Percentiles rank a stretch among this genome's conserved stretches.
These are phyloP conservation scores for Meyerozyma athensensis DNA, from an alignment of 1,139 yeast species.

Conservation along the genomic window DNA sequence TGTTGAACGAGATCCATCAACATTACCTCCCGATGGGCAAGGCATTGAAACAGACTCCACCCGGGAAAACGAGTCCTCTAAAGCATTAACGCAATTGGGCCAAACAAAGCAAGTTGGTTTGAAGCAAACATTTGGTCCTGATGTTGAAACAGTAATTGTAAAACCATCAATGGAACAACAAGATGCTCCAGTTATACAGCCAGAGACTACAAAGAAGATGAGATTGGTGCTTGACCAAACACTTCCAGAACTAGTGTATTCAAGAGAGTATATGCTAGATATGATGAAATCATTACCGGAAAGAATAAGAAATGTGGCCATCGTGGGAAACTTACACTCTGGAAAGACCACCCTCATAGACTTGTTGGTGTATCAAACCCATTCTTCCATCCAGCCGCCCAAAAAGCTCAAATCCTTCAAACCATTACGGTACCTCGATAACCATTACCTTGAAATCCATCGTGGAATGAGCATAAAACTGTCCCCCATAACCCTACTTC, in stretches of 20 bases:
- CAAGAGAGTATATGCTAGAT: conserved; percentile 56
- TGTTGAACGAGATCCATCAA: background rate
- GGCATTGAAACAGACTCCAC: conserved; percentile 8
- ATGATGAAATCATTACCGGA: conserved; percentile 50
- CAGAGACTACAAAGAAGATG: conserved; percentile 39
- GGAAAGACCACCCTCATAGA: conserved; percentile 88
- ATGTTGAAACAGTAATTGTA: conserved; percentile 54
- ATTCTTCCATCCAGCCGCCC: conserved; percentile 30
- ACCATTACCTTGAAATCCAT: conserved; percentile 60
- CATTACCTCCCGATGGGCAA: conserved; percentile 11
- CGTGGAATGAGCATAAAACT: conserved; percentile 68
- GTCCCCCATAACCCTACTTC: conserved; percentile 57
- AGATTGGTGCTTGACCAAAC: conserved; percentile 35
- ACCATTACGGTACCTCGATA: conserved; percentile 64
- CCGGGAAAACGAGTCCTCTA: background rate
- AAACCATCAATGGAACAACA: conserved; percentile 12
- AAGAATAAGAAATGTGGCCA: conserved; percentile 69
- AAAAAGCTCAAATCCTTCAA: conserved; percentile 28
- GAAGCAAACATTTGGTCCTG: conserved; percentile 41
- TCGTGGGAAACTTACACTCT: conserved; percentile 79
- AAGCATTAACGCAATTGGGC: background rate
- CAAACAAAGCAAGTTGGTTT: background rate
- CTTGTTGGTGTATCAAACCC: conserved; percentile 61
- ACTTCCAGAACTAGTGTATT: conserved; percentile 57
- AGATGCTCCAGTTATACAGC: conserved; percentile 64